Percentiles rank a stretch among this genome's conserved stretches.
These are phyloP conservation scores for Protomyces inouyei DNA, from an alignment of 1,139 yeast genomes.

Conservation along the genomic window DNA sequence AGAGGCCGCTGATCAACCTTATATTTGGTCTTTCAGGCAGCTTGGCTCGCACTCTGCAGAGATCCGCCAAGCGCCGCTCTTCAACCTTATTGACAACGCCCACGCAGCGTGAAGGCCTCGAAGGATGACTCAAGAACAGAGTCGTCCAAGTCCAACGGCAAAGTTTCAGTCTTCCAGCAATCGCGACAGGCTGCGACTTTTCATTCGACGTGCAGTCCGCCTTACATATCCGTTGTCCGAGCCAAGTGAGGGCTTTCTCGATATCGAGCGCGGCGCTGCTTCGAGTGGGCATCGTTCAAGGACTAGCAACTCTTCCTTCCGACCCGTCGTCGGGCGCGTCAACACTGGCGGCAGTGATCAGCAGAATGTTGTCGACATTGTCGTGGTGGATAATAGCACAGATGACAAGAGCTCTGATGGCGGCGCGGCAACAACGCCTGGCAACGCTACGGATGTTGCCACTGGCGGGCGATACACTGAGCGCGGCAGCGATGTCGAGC, in stretches of 20 bases:
- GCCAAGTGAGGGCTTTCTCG: conserved; percentile 18
- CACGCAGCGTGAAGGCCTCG: no score
- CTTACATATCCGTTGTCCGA: conserved; percentile 16
- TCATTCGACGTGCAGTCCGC: neutral
- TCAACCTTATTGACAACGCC: no score
- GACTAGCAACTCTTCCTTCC: conserved; percentile 1
- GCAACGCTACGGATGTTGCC: neutral
- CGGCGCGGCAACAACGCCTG: neutral
- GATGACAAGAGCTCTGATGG: neutral
- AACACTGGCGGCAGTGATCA: conserved; percentile 5
- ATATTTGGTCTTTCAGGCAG: no score
- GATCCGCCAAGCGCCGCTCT: no score
- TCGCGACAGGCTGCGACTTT: neutral
- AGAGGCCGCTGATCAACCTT: no score
- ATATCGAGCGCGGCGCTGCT: conserved; percentile 18
- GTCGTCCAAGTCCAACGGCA: neutral
- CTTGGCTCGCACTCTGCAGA: no score
- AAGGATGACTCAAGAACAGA: neutral
- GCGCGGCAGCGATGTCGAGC: neutral
- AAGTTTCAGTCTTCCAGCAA: neutral
- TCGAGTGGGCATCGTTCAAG: neutral
- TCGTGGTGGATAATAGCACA: conserved; percentile 4
- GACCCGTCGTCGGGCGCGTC: neutral
- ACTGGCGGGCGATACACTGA: neutral
- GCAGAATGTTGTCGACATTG: conserved; percentile 6